Percentiles rank a stretch among this genome's conserved stretches.
Evolutionary conservation across 495 filamentous ascomycete species (phyloP).

Genomic region (Xylaria longipes): DNA sequence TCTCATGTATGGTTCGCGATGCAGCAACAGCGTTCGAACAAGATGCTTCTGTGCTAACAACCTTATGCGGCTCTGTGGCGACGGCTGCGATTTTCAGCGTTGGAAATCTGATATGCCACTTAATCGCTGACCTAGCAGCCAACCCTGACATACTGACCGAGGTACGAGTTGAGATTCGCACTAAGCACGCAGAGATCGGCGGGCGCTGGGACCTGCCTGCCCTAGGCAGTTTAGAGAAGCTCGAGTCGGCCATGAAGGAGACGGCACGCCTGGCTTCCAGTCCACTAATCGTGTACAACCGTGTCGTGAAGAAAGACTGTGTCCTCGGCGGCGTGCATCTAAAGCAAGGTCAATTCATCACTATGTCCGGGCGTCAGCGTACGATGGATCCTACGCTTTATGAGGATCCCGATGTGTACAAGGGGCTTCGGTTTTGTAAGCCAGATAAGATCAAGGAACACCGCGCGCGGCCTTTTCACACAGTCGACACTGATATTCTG

Average conservation of each 20-base stretch:
- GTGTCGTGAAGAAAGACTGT: background rate
- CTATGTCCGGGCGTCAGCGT: background rate
- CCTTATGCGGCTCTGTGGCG: background rate
- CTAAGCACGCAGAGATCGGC: background rate
- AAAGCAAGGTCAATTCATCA: background rate
- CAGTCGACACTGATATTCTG: conserved; percentile 6
- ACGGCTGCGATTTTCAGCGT: conserved; percentile 13
- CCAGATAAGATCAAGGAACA: conserved; percentile 1
- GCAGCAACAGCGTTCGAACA: background rate
- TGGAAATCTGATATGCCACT: background rate
- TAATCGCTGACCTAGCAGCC: background rate
- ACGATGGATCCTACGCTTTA: background rate
- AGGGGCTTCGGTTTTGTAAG: background rate
- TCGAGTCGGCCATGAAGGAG: conserved; percentile 25
- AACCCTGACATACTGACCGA: conserved; percentile 11
- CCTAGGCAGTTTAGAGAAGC: background rate
- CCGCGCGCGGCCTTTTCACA: background rate
- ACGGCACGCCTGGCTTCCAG: conserved; percentile 5
- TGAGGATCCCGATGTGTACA: background rate
- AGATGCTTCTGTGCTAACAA: background rate
- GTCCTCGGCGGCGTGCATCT: background rate
- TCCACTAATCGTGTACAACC: background rate
- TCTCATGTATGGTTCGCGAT: conserved; percentile 25
- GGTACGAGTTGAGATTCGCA: conserved; percentile 9
- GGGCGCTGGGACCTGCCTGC: conserved; percentile 18